Conservation (phyloP, 2,329 filamentous ascomycete genomes). For the Huntiella savannae region DNA sequence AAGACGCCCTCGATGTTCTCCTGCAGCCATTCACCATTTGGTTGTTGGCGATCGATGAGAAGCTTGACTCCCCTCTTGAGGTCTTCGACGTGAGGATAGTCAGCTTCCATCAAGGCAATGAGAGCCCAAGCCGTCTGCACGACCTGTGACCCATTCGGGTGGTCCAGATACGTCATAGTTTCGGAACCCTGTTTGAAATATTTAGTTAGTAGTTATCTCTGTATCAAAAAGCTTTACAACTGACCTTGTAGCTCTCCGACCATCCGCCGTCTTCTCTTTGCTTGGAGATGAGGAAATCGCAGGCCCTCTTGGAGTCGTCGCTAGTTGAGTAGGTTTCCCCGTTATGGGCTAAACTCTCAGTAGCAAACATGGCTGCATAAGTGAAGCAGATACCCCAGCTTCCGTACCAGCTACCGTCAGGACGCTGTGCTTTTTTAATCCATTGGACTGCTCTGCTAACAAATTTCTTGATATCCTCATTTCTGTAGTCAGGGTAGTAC, state of each 20-base stretch:
- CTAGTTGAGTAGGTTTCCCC: slow-evolving; percentile 69
- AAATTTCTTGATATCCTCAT: slow-evolving; percentile 53
- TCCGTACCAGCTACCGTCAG: slow-evolving; percentile 92
- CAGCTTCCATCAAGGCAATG: slow-evolving; percentile 64
- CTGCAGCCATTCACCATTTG: slow-evolving; percentile 85
- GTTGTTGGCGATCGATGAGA: slow-evolving; percentile 67
- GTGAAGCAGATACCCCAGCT: slow-evolving; percentile 98
- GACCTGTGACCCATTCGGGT: slow-evolving; percentile 60
- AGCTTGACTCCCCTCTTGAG: slow-evolving; percentile 58
- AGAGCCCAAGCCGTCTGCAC: slow-evolving; percentile 89
- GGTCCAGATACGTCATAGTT: slow-evolving; percentile 53
- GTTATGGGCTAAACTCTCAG: slow-evolving; percentile 65
- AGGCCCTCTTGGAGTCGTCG: slow-evolving; percentile 50
- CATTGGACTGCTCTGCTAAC: slow-evolving; percentile 58
- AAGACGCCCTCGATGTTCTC: slow-evolving; percentile 96
- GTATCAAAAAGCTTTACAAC: slow-evolving; percentile 11
- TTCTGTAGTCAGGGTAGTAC: slow-evolving; percentile 64
- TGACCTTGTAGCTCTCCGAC: slow-evolving; percentile 77
- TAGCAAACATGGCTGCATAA: slow-evolving; percentile 88
- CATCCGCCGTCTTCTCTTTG: slow-evolving; percentile 84
- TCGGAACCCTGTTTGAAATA: slow-evolving; percentile 45
- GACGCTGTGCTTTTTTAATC: slow-evolving; percentile 59
- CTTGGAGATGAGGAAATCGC: slow-evolving; percentile 67
- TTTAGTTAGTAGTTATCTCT: slow-evolving; percentile 3
- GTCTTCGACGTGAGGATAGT: slow-evolving; percentile 55